These are phyloP conservation scores for Austroboletus niveus DNA, from an alignment of 1,284 basidiomycete genomes.

Conservation along the genomic window DNA sequence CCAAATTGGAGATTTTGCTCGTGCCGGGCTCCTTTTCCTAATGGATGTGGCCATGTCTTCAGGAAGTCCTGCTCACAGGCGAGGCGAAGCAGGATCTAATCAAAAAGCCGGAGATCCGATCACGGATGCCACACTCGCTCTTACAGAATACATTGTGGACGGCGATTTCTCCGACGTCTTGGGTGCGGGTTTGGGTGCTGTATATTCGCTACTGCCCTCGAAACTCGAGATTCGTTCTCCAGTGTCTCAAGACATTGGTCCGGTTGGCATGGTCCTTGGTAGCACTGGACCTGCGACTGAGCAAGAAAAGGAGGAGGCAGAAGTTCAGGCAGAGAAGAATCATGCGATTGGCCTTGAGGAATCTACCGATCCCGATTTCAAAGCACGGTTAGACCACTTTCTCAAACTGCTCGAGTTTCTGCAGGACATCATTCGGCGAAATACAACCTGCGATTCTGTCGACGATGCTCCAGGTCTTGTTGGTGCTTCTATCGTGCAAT, in stretches of 20 bases:
- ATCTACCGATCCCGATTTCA: slow-evolving; percentile 76
- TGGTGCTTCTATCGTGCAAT: slow-evolving; percentile 76
- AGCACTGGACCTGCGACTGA: slow-evolving; percentile 46
- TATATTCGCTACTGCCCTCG: slow-evolving; percentile 88
- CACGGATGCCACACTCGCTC: slow-evolving; percentile 78
- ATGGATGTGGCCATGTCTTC: slow-evolving; percentile 93
- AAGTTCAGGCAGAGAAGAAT: slow-evolving; percentile 52
- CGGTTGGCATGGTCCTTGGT: slow-evolving; percentile 66
- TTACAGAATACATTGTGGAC: slow-evolving; percentile 91
- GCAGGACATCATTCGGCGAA: slow-evolving; percentile 80
- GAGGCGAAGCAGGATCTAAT: slow-evolving; percentile 27
- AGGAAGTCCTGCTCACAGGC: slow-evolving; percentile 46
- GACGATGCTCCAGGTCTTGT: slow-evolving; percentile 60
- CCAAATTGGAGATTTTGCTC: slow-evolving; percentile 89
- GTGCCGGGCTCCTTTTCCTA: slow-evolving; percentile 88
- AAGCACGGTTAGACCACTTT: slow-evolving; percentile 80
- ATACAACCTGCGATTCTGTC: slow-evolving; percentile 41
- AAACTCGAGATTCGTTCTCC: slow-evolving; percentile 73
- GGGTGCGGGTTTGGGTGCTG: slow-evolving; percentile 89
- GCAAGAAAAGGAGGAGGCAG: slow-evolving; percentile 57
- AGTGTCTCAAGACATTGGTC: slow-evolving; percentile 38
- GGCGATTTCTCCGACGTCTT: slow-evolving; percentile 97
- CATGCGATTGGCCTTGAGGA: slow-evolving; percentile 69
- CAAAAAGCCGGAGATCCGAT: slow-evolving; percentile 57
- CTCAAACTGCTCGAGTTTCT: slow-evolving; percentile 90